Percentiles rank a stretch among this genome's conserved stretches.
Evolutionary conservation across 768 basidiomycete species (phyloP).

Genomic region (Suillus luteus): DNA sequence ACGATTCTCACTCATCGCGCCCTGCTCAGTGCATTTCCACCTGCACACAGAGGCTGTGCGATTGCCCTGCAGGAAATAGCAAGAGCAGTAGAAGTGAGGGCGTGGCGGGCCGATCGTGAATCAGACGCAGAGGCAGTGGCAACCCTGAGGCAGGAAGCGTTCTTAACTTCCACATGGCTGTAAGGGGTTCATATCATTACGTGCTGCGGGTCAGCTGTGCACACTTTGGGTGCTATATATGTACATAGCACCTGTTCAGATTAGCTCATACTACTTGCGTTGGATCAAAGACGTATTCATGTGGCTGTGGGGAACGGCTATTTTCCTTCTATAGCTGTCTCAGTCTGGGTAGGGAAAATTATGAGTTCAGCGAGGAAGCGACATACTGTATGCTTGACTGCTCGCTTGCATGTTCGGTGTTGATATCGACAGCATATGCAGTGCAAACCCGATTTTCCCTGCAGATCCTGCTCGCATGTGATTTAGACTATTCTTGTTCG

Average conservation of each 20-base stretch:
- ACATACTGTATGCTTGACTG: no score
- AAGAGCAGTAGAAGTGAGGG: slow-evolving; percentile 57
- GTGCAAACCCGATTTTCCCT: no score
- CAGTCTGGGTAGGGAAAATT: no score
- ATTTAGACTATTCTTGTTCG: slow-evolving; percentile 2
- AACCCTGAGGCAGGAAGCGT: slow-evolving; percentile 71
- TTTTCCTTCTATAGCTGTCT: no score
- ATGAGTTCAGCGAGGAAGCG: no score
- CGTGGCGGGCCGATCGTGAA: slow-evolving; percentile 72
- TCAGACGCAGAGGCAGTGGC: slow-evolving; percentile 68
- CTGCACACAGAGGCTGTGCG: slow-evolving; percentile 65
- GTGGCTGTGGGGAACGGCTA: no score
- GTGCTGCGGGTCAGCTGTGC: background rate
- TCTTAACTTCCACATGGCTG: slow-evolving; percentile 43
- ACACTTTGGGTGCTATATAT: background rate
- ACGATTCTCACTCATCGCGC: slow-evolving; percentile 78
- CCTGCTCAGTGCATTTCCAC: slow-evolving; percentile 61
- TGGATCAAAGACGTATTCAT: background rate
- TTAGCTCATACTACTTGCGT: background rate
- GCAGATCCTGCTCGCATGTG: background rate
- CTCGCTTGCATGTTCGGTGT: no score
- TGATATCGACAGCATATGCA: no score
- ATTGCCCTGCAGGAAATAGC: slow-evolving; percentile 68
- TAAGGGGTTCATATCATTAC: background rate
- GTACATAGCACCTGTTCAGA: background rate